Conservation (phyloP, 2,329 filamentous ascomycete genomes). For the Fonsecaea multimorphosa region DNA sequence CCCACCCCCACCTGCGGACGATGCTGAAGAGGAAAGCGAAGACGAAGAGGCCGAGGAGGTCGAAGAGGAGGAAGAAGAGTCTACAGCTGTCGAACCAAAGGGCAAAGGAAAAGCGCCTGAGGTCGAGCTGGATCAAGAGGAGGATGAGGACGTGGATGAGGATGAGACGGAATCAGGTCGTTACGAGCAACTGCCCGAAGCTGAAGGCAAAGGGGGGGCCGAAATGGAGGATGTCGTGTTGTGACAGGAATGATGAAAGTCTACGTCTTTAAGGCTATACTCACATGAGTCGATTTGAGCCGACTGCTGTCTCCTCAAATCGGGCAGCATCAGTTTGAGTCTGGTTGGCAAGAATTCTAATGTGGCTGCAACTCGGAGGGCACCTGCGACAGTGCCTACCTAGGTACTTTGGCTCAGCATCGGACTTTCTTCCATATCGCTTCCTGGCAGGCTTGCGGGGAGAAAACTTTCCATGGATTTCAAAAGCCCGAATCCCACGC, state of each 20-base stretch:
- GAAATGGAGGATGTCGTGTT: slow-evolving; percentile 42
- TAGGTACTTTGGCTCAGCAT: not conserved
- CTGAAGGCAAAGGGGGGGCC: slow-evolving; percentile 39
- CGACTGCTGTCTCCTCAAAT: not conserved
- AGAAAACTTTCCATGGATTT: not conserved
- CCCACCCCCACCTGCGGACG: slow-evolving; percentile 36
- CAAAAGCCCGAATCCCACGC: not conserved
- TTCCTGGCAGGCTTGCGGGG: not conserved
- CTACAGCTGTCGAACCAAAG: slow-evolving; percentile 18
- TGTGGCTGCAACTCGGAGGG: not conserved
- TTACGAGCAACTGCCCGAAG: slow-evolving; percentile 35
- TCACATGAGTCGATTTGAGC: not conserved
- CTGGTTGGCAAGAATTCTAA: not conserved
- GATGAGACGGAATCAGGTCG: slow-evolving; percentile 34
- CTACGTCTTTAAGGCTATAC: not conserved
- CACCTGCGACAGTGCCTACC: not conserved
- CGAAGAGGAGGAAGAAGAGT: slow-evolving; percentile 27
- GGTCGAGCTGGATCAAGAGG: slow-evolving; percentile 16
- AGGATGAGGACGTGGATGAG: slow-evolving; percentile 24
- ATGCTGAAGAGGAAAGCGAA: slow-evolving; percentile 34
- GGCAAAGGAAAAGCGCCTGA: slow-evolving; percentile 19
- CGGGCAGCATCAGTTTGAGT: not conserved
- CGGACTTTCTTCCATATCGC: not conserved
- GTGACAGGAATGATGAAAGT: slow-evolving; percentile 10
- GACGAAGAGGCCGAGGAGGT: slow-evolving; percentile 36